These are phyloP conservation scores for Blastobotrys buckinghamii DNA, from an alignment of 1,139 yeast genomes.

Conservation along the genomic window DNA sequence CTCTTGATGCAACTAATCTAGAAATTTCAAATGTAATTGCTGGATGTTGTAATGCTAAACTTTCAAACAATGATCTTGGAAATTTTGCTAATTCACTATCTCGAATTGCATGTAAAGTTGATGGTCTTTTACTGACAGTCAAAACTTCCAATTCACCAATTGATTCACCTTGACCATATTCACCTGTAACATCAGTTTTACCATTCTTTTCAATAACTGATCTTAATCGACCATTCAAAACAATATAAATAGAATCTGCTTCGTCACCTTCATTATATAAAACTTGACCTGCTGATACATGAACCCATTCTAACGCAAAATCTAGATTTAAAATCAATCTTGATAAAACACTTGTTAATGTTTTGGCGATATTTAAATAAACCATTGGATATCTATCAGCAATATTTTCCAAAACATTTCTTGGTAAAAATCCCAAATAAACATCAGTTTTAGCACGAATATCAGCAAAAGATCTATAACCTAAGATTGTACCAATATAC, in stretches of 20 bases:
- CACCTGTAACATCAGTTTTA: conserved; percentile 49
- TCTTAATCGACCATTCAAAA: conserved; percentile 82
- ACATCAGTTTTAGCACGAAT: conserved; percentile 54
- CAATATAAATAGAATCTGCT: conserved; percentile 90
- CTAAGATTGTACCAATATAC: conserved; percentile 72
- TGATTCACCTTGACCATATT: conserved; percentile 90
- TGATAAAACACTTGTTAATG: conserved; percentile 60
- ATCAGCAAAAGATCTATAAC: conserved; percentile 71
- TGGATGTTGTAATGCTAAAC: conserved; percentile 78
- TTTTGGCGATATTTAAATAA: conserved; percentile 70
- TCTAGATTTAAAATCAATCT: conserved; percentile 69
- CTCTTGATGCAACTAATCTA: conserved; percentile 75
- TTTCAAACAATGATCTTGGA: conserved; percentile 83
- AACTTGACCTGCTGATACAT: conserved; percentile 75
- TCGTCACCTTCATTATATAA: conserved; percentile 77
- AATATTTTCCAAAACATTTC: conserved; percentile 54
- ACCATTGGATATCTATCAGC: conserved; percentile 73
- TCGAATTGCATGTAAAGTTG: conserved; percentile 78
- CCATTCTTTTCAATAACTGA: conserved; percentile 42
- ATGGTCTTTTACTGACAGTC: conserved; percentile 70
- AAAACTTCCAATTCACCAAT: conserved; percentile 93
- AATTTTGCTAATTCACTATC: conserved; percentile 92
- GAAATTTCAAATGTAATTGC: conserved; percentile 88
- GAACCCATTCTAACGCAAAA: conserved; percentile 94
- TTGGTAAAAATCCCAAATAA: conserved; percentile 68